Evolutionary conservation across 441 rosid species (phyloP).

Genomic region (Jatropha multifida): DNA sequence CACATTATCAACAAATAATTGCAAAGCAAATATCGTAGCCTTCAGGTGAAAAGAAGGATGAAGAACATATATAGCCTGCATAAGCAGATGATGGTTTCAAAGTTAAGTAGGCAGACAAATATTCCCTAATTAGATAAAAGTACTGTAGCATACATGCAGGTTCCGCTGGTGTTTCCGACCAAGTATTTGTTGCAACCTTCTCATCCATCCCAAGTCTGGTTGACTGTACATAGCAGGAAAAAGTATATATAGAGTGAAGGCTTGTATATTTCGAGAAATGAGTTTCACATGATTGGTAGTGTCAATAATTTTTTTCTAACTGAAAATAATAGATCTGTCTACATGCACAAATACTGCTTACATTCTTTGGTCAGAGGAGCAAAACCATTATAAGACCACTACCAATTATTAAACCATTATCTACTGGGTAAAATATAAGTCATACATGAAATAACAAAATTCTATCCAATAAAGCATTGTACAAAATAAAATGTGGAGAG

Average conservation of each 20-base stretch:
- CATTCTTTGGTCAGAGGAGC: not conserved
- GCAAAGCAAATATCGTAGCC: constrained; percentile 69
- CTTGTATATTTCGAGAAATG: not conserved
- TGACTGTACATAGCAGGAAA: constrained; percentile 49
- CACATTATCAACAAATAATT: constrained; percentile 76
- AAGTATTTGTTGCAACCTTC: constrained; percentile 87
- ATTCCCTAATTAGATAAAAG: constrained; percentile 3
- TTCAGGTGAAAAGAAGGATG: constrained; percentile 94
- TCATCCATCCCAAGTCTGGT: constrained; percentile 99
- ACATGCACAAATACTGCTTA: not conserved
- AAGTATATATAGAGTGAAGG: not conserved
- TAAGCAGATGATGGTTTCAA: constrained; percentile 17
- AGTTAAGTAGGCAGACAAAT: constrained; percentile 9
- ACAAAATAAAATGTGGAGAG: not conserved
- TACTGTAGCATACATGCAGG: constrained; percentile 63
- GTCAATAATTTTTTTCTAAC: not conserved
- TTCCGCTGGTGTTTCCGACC: constrained; percentile 95
- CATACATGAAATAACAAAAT: not conserved
- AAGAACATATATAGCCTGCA: constrained; percentile 91
- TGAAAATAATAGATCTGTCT: not conserved
- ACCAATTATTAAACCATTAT: not conserved
- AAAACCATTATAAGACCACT: not conserved
- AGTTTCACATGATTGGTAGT: no score
- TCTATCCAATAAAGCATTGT: not conserved
- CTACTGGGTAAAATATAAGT: not conserved